Percentiles rank a stretch among this genome's conserved stretches.
phyloP scores from a whole-genome alignment of 2,329 filamentous ascomycete species.

The Aspergillus fumigatus region DNA sequence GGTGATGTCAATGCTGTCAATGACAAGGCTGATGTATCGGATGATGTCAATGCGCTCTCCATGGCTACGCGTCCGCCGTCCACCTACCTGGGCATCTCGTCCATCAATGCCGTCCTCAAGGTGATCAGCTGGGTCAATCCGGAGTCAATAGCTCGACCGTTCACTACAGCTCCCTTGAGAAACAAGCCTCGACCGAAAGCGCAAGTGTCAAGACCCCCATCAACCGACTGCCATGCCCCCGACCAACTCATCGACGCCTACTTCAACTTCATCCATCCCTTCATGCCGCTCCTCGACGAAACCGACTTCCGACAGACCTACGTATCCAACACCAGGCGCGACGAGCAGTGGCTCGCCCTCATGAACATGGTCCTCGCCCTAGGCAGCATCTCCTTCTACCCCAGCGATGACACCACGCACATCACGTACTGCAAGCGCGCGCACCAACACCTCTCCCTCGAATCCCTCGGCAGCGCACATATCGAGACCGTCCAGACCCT shows the following conservation, averaged over 20 bases:
- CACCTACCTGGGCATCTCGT: conserved; percentile 69
- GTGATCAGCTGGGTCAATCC: conserved; percentile 57
- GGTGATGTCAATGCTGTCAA: no score
- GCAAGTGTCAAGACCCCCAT: not conserved
- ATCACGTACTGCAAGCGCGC: conserved; percentile 63
- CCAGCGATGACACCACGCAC: conserved; percentile 57
- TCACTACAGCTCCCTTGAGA: not conserved
- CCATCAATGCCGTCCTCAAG: conserved; percentile 66
- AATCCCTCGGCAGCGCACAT: conserved; percentile 62
- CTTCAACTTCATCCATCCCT: conserved; percentile 65
- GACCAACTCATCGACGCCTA: conserved; percentile 64
- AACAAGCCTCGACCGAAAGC: not conserved
- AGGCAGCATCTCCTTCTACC: conserved; percentile 63
- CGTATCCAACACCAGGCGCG: conserved; percentile 56
- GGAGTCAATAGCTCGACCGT: conserved; percentile 28
- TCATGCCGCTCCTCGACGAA: conserved; percentile 68
- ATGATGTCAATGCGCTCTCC: conserved; percentile 65
- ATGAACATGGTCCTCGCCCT: conserved; percentile 71
- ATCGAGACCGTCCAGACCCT: conserved; percentile 68
- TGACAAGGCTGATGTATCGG: conserved; percentile 46
- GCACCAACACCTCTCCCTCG: conserved; percentile 60
- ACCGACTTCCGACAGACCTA: conserved; percentile 61
- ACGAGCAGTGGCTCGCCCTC: conserved; percentile 64
- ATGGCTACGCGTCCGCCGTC: conserved; percentile 53
- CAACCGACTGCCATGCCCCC: conserved; percentile 41